Conservation (phyloP, 2,329 filamentous ascomycete species). For the Pseudopyricularia javanii region DNA sequence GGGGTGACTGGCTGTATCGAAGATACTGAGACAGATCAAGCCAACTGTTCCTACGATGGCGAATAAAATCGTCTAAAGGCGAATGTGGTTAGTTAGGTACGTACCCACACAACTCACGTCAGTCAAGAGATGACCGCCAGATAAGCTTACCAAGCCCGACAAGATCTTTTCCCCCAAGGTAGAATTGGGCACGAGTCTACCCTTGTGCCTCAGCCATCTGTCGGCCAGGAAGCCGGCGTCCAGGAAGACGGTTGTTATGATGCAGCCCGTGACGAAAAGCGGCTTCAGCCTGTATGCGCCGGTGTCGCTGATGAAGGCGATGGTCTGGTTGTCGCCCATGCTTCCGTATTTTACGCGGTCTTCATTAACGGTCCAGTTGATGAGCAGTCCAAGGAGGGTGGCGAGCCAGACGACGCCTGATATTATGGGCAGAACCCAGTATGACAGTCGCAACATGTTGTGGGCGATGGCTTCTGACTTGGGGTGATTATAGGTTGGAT, state of each 20-base stretch:
- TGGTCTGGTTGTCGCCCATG: conserved; percentile 43
- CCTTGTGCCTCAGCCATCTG: conserved; percentile 72
- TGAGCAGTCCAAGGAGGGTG: conserved; percentile 57
- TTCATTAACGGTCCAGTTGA: conserved; percentile 52
- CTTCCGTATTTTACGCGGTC: conserved; percentile 44
- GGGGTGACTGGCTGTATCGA: conserved; percentile 64
- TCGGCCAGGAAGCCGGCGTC: conserved; percentile 72
- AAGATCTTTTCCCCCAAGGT: conserved; percentile 51
- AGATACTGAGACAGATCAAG: conserved; percentile 72
- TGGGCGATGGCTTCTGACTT: not conserved
- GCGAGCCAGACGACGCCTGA: conserved; percentile 52
- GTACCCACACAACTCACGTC: not conserved
- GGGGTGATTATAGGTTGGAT: not conserved
- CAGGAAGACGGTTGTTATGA: conserved; percentile 65
- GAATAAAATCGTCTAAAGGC: conserved; percentile 40
- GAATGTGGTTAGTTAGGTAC: not conserved
- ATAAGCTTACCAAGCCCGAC: conserved; percentile 25
- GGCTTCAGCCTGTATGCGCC: conserved; percentile 55
- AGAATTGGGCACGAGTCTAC: conserved; percentile 64
- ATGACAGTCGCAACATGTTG: conserved; percentile 13
- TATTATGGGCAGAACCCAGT: conserved; percentile 47
- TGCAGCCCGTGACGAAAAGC: conserved; percentile 63
- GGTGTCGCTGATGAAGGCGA: conserved; percentile 64
- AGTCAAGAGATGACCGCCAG: not conserved
- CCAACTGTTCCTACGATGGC: conserved; percentile 67